Evolutionary conservation across 352 stramenopile genomes (phyloP).

Genomic region (Globisporangium ultimum): DNA sequence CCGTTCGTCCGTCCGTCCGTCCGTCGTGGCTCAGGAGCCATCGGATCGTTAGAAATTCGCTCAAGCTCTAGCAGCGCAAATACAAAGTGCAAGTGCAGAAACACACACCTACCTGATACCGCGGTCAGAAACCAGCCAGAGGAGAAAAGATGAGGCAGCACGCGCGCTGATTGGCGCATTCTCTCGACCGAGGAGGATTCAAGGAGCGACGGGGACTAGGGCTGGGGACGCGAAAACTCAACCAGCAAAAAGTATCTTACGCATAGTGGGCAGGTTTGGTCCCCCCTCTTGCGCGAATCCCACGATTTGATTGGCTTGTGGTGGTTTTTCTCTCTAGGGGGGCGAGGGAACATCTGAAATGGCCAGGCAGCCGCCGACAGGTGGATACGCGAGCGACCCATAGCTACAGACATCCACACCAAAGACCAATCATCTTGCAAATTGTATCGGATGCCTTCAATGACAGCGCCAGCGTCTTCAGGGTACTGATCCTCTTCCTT

Average conservation of each 20-base stretch:
- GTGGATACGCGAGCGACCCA: no score
- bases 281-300: not conserved
- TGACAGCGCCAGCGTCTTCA: not conserved
- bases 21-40: not conserved
- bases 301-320: not conserved
- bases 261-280: constrained; percentile 3
- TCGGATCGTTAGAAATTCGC: not conserved
- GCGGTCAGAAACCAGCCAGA: constrained; percentile 1
- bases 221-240: constrained; percentile 4
- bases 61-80: not conserved
- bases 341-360: not conserved
- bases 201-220: constrained; percentile 2
- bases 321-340: not conserved
- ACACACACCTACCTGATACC: constrained; percentile 11
- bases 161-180: constrained; percentile 19
- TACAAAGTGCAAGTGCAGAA: not conserved
- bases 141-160: constrained; percentile 23
- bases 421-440: not conserved
- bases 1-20: no score
- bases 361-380: not conserved
- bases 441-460: not conserved
- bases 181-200: not conserved
- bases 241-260: constrained; percentile 28
- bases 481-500: no score
- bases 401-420: not conserved